Base-by-base conservation (phyloP, 2,329 filamentous ascomycete genomes). In the Phialophora verrucosa region DNA sequence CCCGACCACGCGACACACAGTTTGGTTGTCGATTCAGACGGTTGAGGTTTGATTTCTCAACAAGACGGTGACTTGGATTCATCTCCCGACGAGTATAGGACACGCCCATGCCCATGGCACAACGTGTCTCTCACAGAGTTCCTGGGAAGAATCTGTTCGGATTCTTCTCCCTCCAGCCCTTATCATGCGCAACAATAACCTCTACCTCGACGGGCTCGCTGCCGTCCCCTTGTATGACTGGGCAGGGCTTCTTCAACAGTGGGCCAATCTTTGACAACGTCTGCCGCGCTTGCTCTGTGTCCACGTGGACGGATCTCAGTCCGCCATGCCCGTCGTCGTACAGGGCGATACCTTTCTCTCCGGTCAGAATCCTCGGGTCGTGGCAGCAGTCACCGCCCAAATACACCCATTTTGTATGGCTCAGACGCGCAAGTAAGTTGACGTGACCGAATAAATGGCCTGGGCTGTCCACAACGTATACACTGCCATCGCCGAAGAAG, bases 221-320 rank as follows among this genome's bases (percentile, higher is more conserved):
- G 1, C 25, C 63, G 5, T 58, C 59, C 31, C 47, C 49, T 8
- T 50, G 47, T 8, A 67, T 62, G 4, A 55, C 63, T 12, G 68
- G 68, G 38, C 60, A 66, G 20, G 67, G 67, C 17, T 49, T 64
- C 56, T 66, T 68, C 38, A 70, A 32, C 12, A 69, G 27, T 3
- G 68, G 65, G 14, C 65, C 67, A 29, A 85, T 78, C 53, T 77
- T 72, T 42, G 72, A 69, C 58, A 86, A 77, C 23, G 81, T 83
- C 65, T 74, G 70, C 66, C 73, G 76, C 10, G 84, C 84, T n/a
- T 68, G 71, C 14, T 78, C 75, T 20, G 78, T 82, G 73, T 86
- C 77, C 10, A 80, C 76, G 75, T 86, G 84, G 56, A 86, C 83
- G 70, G 83, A 84, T 55, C 82, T 75, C 62, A 75, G 53, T 3